Evolutionary conservation across 2,329 filamentous ascomycete genomes (phyloP), one percentile per base, ranked within the genome.

Genomic region (Cladobotryum protrusum): DNA sequence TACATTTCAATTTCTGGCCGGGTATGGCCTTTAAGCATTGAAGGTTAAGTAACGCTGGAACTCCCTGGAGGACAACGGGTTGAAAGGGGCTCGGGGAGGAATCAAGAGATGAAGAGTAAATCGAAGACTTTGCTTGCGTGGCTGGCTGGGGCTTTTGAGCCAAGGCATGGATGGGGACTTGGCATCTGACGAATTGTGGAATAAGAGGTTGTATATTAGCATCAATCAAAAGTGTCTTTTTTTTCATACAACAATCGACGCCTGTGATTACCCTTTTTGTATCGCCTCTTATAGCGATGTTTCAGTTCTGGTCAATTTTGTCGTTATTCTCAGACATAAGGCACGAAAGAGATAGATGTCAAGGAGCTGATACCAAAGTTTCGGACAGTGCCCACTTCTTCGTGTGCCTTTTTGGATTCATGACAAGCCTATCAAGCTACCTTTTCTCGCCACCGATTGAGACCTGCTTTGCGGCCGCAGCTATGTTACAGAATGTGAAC

Each of bases 161-260:
- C 35, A 37, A 13, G 6, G 11, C n/a, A 19, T 7, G 15, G 49
- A 45, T 34, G 34, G 44, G 41, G 36, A 44, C 20, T 29, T 29
- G 24, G 24, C 11, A 9, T 29, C 6, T 29, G 24, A 29, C 24
- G 24, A 29, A 29, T 29, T 29, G 24, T 29, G 24, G 24, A 41
- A 45, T 32, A 32, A 37, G 43, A 33, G 19, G 37, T 49, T 52
- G 50, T 49, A 49, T 52, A 49, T 48, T 48, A 52, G 37, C 41
- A 48, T 41, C 46, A 48, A 52, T 48, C 41, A 48, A 52, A 41
- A 42, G 15, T 40, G 17, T 45, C 33, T 17, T 40, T 48, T 39
- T 45, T 29, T 29, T 29, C 24, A 5, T 8, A 29, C 6, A 29
- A 6, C 6, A 29, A 29, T 9, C 2, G 3, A 29, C 11, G 2